Percentiles rank a stretch among this genome's conserved stretches.
phyloP scores from a whole-genome alignment of 1,139 yeast genomes.

The Candida smagusa region DNA sequence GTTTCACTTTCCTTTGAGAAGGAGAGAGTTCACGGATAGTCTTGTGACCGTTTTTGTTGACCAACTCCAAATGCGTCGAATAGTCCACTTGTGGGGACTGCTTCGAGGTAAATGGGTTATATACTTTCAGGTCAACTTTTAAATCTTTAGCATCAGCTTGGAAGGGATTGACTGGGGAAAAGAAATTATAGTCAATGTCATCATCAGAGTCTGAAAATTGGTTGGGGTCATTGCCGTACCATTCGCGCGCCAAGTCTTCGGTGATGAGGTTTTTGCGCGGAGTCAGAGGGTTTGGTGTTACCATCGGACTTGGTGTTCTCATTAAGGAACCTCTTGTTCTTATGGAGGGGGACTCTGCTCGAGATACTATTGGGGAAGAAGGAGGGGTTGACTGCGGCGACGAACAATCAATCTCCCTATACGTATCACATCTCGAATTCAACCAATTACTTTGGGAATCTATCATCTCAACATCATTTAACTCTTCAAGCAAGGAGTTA shows the following conservation, averaged over 20 bases:
- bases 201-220: constrained; percentile 13
- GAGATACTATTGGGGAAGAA: neutral
- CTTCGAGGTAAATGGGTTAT: constrained; percentile 11
- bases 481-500: constrained; percentile 7
- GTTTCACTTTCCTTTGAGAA: constrained; percentile 22
- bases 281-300: constrained; percentile 7
- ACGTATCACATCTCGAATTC: constrained; percentile 2
- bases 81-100: constrained; percentile 17
- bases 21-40: constrained; percentile 18
- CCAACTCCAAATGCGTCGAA: constrained; percentile 23
- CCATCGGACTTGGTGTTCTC: neutral
- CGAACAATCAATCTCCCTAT: constrained; percentile 7
- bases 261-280: constrained; percentile 9
- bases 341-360: neutral
- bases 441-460: neutral
- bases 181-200: constrained; percentile 6
- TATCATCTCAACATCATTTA: constrained; percentile 1
- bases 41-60: constrained; percentile 28
- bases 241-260: constrained; percentile 8
- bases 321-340: too few relatives aligned
- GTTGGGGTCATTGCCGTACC: constrained; percentile 9
- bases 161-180: constrained; percentile 15
- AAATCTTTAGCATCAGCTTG: neutral
- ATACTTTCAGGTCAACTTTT: constrained; percentile 1
- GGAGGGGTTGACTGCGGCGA: neutral